Conservation (phyloP, 805 yeast species). For the Starmerella roubikii region DNA sequence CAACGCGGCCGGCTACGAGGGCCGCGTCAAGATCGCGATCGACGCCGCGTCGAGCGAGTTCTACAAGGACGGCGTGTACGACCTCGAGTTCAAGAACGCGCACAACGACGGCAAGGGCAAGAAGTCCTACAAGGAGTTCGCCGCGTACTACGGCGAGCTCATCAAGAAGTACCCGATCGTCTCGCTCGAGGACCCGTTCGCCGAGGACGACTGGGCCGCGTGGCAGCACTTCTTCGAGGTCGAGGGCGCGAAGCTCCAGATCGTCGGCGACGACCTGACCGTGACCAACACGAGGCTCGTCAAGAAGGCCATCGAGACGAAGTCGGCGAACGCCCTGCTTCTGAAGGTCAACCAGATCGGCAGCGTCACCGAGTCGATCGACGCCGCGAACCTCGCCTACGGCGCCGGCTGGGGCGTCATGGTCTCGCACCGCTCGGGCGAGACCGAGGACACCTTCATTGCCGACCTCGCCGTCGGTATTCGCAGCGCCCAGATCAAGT, state of each 20-base stretch:
- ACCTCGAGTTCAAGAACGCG: conserved; percentile 97
- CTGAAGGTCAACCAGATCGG: conserved; percentile 99
- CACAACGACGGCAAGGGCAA: conserved; percentile 79
- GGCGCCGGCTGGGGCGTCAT: conserved; percentile 98
- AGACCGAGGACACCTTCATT: conserved; percentile 96
- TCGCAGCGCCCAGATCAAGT: conserved; percentile 97
- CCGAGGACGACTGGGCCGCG: conserved; percentile 99
- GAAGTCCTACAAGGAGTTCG: conserved; percentile 79
- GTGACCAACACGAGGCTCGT: conserved; percentile 96
- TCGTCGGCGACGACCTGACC: conserved; percentile 96
- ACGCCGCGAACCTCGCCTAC: conserved; percentile 91
- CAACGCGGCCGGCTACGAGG: conserved; percentile 88
- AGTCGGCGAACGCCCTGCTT: conserved; percentile 86
- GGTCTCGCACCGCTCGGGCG: conserved; percentile 99
- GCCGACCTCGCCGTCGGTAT: conserved; percentile 97
- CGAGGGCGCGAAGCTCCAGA: conserved; percentile 47
- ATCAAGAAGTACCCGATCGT: conserved; percentile 90
- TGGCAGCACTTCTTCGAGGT: conserved; percentile 74
- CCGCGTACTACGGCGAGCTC: conserved; percentile 67
- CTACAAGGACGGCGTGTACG: conserved; percentile 94
- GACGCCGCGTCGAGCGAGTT: conserved; percentile 97
- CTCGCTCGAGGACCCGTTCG: conserved; percentile 97
- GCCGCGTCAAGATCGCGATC: conserved; percentile 80
- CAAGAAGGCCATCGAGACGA: conserved; percentile 89
- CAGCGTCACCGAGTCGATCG: conserved; percentile 86